Conservation (phyloP, 345 rosid species). For the Hibiscus syriacus region DNA sequence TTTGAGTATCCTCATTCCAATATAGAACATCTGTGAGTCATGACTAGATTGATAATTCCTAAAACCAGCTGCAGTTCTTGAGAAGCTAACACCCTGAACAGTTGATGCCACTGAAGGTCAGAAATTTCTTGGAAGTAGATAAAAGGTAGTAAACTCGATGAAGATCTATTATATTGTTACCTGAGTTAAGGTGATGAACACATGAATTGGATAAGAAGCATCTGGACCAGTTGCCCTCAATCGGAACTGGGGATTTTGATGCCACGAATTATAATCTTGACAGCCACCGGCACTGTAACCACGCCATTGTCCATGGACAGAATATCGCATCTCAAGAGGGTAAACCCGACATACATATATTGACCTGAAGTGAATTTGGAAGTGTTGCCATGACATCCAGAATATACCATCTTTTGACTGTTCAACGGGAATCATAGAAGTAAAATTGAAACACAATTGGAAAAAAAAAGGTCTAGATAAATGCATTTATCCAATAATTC, state of each 20-base stretch:
- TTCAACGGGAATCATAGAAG: conserved; percentile 23
- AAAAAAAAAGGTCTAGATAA: not conserved
- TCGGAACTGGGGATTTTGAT: conserved; percentile 98
- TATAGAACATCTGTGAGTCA: conserved; percentile 90
- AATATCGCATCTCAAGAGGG: conserved; percentile 96
- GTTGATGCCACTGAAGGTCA: not conserved
- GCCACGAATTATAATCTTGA: conserved; percentile 97
- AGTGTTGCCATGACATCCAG: conserved; percentile 99
- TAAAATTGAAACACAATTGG: not conserved
- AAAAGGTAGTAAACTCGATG: not conserved
- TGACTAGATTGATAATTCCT: conserved; percentile 91
- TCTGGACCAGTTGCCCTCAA: conserved; percentile 85
- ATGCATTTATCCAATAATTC: conserved; percentile 1
- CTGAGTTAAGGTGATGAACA: conserved; percentile 97
- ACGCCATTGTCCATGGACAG: conserved; percentile 95
- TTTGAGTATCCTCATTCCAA: conserved; percentile 96
- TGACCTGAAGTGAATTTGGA: conserved; percentile 98
- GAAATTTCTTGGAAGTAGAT: not conserved
- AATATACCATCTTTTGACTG: conserved; percentile 99
- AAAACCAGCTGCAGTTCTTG: conserved; percentile 93
- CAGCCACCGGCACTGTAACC: conserved; percentile 99
- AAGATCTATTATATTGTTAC: conserved; percentile 23
- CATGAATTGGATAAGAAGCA: conserved; percentile 85
- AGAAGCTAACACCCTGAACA: conserved; percentile 91
- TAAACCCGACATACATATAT: conserved; percentile 96